These are phyloP conservation scores for Pseudogymnoascus sp. DNA, from an alignment of 2,329 filamentous ascomycete genomes.

Conservation along the genomic window DNA sequence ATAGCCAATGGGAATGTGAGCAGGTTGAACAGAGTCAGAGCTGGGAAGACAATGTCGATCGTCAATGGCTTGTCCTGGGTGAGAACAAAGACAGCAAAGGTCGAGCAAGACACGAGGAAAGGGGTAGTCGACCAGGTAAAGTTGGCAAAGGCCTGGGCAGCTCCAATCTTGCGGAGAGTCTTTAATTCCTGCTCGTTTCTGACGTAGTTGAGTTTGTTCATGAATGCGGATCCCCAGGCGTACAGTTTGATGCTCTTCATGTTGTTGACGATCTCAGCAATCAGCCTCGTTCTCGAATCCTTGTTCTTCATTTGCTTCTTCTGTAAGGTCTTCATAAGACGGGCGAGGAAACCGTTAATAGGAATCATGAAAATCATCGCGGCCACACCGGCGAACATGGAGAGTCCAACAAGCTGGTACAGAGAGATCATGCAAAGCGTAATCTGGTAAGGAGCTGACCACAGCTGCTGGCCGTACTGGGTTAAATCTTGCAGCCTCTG, in stretches of 20 bases:
- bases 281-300: constrained; percentile 82
- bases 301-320: constrained; percentile 99
- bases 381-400: constrained; percentile 90
- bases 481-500: constrained; percentile 91
- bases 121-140: constrained; percentile 98
- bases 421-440: constrained; percentile 90
- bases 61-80: constrained; percentile 74
- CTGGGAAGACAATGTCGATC: constrained; percentile 93
- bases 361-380: constrained; percentile 98
- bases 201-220: constrained; percentile 93
- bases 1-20: constrained; percentile 91
- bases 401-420: constrained; percentile 88
- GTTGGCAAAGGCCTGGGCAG: constrained; percentile 86
- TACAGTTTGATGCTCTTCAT: constrained; percentile 99
- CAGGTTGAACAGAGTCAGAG: constrained; percentile 86
- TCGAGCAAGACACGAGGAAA: constrained; percentile 94
- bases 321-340: constrained; percentile 88
- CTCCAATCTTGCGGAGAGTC: constrained; percentile 92
- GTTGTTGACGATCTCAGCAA: constrained; percentile 97
- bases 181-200: constrained; percentile 93
- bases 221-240: constrained; percentile 94
- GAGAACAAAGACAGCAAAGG: constrained; percentile 88
- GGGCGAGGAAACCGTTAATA: constrained; percentile 84
- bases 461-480: constrained; percentile 90
- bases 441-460: constrained; percentile 97